These are phyloP conservation scores for Macroventuria anomochaeta DNA, from an alignment of 2,329 filamentous ascomycete genomes.

Conservation along the genomic window DNA sequence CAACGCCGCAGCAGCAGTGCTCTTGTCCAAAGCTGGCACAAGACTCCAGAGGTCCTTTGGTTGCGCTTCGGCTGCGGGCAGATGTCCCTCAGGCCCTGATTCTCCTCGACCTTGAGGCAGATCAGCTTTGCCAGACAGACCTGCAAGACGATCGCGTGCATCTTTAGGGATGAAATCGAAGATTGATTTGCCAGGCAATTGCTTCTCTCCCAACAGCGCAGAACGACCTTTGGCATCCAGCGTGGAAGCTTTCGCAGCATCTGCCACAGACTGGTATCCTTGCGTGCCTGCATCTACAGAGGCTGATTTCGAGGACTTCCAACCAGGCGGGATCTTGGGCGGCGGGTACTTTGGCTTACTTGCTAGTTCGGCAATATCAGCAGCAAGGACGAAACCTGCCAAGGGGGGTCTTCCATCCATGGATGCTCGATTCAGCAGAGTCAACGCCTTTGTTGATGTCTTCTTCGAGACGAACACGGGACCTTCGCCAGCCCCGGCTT, in stretches of 20 bases:
- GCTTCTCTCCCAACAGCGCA: constrained; percentile 78
- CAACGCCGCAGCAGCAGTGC: constrained; percentile 54
- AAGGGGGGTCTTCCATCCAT: constrained; percentile 83
- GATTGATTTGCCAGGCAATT: constrained; percentile 88
- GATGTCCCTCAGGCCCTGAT: constrained; percentile 68
- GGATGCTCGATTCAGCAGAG: constrained; percentile 66
- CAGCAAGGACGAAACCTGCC: constrained; percentile 77
- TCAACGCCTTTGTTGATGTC: constrained; percentile 52
- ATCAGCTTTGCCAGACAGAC: constrained; percentile 75
- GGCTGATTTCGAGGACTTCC: constrained; percentile 65
- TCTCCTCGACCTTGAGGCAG: constrained; percentile 81
- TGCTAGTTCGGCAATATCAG: constrained; percentile 52
- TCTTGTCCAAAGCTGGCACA: constrained; percentile 52
- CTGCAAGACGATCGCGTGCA: constrained; percentile 76
- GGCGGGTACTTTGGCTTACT: constrained; percentile 63
- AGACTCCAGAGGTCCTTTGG: constrained; percentile 60
- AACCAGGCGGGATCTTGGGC: constrained; percentile 73
- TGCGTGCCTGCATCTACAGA: constrained; percentile 40
- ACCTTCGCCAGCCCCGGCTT: constrained; percentile 69
- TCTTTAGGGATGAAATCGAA: constrained; percentile 89
- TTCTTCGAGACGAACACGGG: constrained; percentile 81
- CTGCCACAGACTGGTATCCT: constrained; percentile 68
- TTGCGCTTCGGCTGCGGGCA: constrained; percentile 68
- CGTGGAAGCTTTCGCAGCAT: constrained; percentile 77
- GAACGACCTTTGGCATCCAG: constrained; percentile 80